A percentile compares a stretch with the other conserved stretches of the same genome.
phyloP scores from a whole-genome alignment of 2,329 filamentous ascomycete species.

The Ophiostoma sp. region DNA sequence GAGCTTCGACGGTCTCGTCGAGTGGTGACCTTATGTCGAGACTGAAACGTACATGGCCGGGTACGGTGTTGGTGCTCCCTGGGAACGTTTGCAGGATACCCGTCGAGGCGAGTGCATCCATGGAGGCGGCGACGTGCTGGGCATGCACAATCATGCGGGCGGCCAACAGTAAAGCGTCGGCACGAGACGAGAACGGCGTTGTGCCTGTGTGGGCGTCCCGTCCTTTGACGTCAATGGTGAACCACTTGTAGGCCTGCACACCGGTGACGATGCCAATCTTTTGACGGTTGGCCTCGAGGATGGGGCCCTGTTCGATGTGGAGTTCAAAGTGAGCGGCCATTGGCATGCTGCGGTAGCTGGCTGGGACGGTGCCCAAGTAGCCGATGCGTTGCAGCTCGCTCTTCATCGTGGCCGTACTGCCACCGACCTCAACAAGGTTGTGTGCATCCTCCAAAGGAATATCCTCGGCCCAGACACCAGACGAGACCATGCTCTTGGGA shows the following conservation, averaged over 20 bases:
- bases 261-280: slow-evolving; percentile 71
- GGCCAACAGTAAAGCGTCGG: slow-evolving; percentile 44
- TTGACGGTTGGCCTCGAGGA: slow-evolving; percentile 63
- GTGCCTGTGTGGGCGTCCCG: slow-evolving; percentile 74
- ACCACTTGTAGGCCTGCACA: slow-evolving; percentile 76
- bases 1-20: slow-evolving; percentile 54
- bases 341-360: slow-evolving; percentile 59
- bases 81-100: slow-evolving; percentile 66
- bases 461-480: slow-evolving; percentile 73
- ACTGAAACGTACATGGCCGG: slow-evolving; percentile 65
- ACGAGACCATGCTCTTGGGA: slow-evolving; percentile 71
- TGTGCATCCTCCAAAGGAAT: slow-evolving; percentile 63
- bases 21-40: slow-evolving; percentile 65
- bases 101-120: slow-evolving; percentile 65
- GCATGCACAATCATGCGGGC: slow-evolving; percentile 66
- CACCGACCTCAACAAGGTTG: slow-evolving; percentile 60
- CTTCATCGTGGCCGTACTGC: slow-evolving; percentile 63
- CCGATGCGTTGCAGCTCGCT: slow-evolving; percentile 70
- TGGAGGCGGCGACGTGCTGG: slow-evolving; percentile 60
- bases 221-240: slow-evolving; percentile 64
- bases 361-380: slow-evolving; percentile 62
- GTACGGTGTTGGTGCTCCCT: slow-evolving; percentile 72
- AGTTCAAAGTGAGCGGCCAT: slow-evolving; percentile 80
- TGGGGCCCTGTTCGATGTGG: slow-evolving; percentile 81
- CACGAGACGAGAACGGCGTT: slow-evolving; percentile 50